Percentiles rank a stretch among this genome's conserved stretches.
phyloP scores from a whole-genome alignment of 768 basidiomycete genomes.

The Rhizopogon rudus region DNA sequence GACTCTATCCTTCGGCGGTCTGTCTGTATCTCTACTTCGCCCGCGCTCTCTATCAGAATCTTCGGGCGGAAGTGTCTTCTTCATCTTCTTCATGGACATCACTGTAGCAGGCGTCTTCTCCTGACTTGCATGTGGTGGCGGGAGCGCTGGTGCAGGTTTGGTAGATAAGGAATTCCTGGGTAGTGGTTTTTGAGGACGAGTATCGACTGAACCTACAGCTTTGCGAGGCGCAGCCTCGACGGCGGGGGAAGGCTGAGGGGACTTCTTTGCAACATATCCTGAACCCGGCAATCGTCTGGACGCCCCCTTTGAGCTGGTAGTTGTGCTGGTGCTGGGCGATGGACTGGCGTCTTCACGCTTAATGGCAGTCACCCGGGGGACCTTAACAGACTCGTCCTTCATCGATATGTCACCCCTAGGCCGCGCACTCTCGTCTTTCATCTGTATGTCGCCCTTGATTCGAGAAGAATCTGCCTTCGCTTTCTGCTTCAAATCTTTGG shows the following conservation, averaged over 20 bases:
- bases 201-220: slow-evolving; percentile 21
- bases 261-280: slow-evolving; percentile 38
- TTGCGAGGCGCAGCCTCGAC: slow-evolving; percentile 13
- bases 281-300: slow-evolving; percentile 42
- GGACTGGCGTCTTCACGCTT: slow-evolving; percentile 22
- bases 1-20: slow-evolving; percentile 17
- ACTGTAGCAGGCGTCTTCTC: slow-evolving; percentile 17
- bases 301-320: slow-evolving; percentile 13
- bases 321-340: slow-evolving; percentile 6
- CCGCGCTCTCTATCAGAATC: slow-evolving; percentile 23
- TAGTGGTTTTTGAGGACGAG: slow-evolving; percentile 22
- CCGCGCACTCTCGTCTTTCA: slow-evolving; percentile 32
- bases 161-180: slow-evolving; percentile 27
- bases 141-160: slow-evolving; percentile 27
- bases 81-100: slow-evolving; percentile 11
- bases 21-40: slow-evolving; percentile 18
- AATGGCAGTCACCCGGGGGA: slow-evolving; percentile 23
- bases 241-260: slow-evolving; percentile 17
- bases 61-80: slow-evolving; percentile 20
- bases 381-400: slow-evolving; percentile 41
- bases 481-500: slow-evolving; percentile 43
- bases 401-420: slow-evolving; percentile 35
- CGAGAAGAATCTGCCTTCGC: slow-evolving; percentile 18
- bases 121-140: slow-evolving; percentile 18
- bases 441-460: slow-evolving; percentile 32